Evolutionary conservation across 106 monocot species (phyloP).

Genomic region (Allium fistulosum): DNA sequence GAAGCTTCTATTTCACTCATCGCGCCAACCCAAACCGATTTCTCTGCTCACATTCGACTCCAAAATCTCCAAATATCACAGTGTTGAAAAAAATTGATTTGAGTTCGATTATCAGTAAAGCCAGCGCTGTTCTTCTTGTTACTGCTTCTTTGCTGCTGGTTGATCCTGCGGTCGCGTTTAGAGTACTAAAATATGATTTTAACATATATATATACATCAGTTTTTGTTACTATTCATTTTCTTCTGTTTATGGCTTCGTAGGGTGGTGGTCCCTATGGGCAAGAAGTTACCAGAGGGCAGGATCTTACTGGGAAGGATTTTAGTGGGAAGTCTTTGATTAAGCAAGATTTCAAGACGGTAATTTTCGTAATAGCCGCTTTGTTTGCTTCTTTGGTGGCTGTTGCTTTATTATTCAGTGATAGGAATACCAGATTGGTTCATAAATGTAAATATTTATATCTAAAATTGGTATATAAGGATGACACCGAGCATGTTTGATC

Average conservation of each 20-base stretch:
- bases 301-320: constrained; percentile 94
- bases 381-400: too few relatives aligned
- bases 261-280: constrained; percentile 86
- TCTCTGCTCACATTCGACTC: constrained; percentile 1
- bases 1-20: not conserved
- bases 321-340: constrained; percentile 80
- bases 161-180: constrained; percentile 67
- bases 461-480: too few relatives aligned
- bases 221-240: not conserved
- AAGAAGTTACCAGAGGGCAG: constrained; percentile 87
- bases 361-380: not conserved
- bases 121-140: constrained; percentile 21
- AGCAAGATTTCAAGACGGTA: constrained; percentile 96
- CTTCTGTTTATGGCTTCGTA: not conserved
- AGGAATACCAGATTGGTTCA: too few relatives aligned
- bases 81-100: not conserved
- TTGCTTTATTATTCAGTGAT: too few relatives aligned
- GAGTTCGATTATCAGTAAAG: not conserved
- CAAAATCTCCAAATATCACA: not conserved
- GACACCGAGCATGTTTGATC: too few relatives aligned
- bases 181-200: constrained; percentile 14
- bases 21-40: not conserved
- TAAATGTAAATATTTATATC: too few relatives aligned
- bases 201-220: not conserved
- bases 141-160: constrained; percentile 45